A percentile compares a stretch with the other conserved stretches of the same genome.
Evolutionary conservation across 306 rosid species (phyloP).

Genomic region (Quercus gilva): DNA sequence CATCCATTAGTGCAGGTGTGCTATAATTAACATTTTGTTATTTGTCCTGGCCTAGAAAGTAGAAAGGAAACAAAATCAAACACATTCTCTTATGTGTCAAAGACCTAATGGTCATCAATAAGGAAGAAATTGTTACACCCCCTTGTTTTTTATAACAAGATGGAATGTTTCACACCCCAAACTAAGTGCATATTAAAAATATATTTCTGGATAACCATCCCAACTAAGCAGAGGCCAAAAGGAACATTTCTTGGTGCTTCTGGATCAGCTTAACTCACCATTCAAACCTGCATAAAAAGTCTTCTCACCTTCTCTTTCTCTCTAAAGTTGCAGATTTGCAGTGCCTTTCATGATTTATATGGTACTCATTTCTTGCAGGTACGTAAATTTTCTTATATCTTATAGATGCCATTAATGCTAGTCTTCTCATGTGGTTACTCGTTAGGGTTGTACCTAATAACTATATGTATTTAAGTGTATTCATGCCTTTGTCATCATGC

Average conservation of each 20-base stretch:
- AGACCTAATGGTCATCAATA: too few relatives aligned
- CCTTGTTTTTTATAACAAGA: too few relatives aligned
- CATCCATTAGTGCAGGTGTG: too few relatives aligned
- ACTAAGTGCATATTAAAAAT: background rate
- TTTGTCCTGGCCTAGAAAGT: too few relatives aligned
- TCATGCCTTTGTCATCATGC: too few relatives aligned
- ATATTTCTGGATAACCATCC: constrained; percentile 2
- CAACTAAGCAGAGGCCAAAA: constrained; percentile 17
- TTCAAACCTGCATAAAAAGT: background rate
- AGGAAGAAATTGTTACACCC: too few relatives aligned
- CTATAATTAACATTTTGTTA: too few relatives aligned
- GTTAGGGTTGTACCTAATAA: background rate
- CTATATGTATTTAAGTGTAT: too few relatives aligned
- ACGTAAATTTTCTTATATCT: background rate
- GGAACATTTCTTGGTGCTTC: background rate
- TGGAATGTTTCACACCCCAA: too few relatives aligned
- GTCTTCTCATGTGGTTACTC: background rate
- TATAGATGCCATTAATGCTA: background rate
- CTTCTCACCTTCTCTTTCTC: background rate
- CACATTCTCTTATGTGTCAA: too few relatives aligned
- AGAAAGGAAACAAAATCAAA: too few relatives aligned
- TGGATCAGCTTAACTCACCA: constrained; percentile 7
- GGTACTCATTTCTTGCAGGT: background rate
- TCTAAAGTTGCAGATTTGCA: background rate
- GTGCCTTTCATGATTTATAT: too few relatives aligned